Base-by-base conservation (phyloP, 1,284 basidiomycete species). In the Trichosporon asahii region DNA sequence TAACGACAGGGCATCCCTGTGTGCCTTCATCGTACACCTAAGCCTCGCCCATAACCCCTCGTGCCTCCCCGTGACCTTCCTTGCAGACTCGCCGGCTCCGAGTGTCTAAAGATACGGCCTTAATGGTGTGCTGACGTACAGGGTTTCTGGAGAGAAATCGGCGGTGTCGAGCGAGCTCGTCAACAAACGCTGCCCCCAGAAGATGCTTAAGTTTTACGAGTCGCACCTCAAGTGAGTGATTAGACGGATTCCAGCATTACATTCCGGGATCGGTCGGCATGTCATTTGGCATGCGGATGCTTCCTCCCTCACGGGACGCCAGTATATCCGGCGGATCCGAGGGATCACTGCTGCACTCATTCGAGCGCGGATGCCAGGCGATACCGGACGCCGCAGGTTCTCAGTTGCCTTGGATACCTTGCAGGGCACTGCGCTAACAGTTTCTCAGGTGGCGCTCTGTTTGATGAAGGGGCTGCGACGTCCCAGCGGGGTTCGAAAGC, bases 181-280 rank as follows among this genome's bases (percentile, higher is more conserved):
- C 3, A 77, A 82, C 72, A 70, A 64, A 49, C 76, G 80, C 60
- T 82, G 79, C 66, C 82, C 82, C 0, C 78, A 81, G 70, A 77
- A 78, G 66, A 74, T 83, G 64, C 73, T 83, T 53, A 68, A 78
- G 44, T 84, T 83, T 69, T 84, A 83, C 75, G 81, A 84, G 68
- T 65, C 68, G 14, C 81, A 83, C 73, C 78, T 84, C 66, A 80
- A 79, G 78, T 83, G 69, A 68, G 74, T 75, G 8, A 6, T 7
- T n/a, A 46, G 15, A 66, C n/a, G n/a, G 23, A 9, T 23, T 11
- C 27, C 8, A 2, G 7, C 15, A n/a, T 27, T 25, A 3, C 23
- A n/a, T 29, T 18, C 31, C 33, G 31, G 49, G 11, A 29, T n/a
- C 21, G 1, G 31, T 18, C 46, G 31, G 37, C 3, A 18, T 14